phyloP scores from a whole-genome alignment of 2,329 filamentous ascomycete species.

The Nemania sp. region DNA sequence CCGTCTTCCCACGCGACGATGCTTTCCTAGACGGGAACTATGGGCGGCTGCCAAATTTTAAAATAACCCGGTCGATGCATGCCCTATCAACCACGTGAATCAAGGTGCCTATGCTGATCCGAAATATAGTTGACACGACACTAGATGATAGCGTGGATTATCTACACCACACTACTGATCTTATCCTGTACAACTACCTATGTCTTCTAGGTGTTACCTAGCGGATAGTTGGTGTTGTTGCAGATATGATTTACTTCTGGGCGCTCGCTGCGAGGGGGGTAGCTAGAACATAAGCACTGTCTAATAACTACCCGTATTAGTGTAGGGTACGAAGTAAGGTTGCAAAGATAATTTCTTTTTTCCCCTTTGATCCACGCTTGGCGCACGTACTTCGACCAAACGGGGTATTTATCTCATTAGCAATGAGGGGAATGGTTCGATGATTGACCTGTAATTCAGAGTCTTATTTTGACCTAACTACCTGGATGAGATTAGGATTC shows the following conservation, averaged over 20 bases:
- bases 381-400: conserved; percentile 9
- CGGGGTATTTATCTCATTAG: conserved; percentile 1
- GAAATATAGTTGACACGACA: too few species aligned
- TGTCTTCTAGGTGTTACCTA: too few species aligned
- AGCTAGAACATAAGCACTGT: too few species aligned
- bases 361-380: conserved; percentile 3
- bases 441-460: conserved; percentile 14
- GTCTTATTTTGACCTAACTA: neutral
- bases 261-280: too few species aligned
- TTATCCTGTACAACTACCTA: too few species aligned
- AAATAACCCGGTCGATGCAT: conserved; percentile 26
- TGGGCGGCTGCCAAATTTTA: conserved; percentile 28
- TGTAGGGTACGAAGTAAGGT: neutral
- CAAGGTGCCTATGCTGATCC: neutral
- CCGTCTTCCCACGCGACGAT: conserved; percentile 15
- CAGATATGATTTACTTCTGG: too few species aligned
- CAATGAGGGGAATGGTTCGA: conserved; percentile 13
- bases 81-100: conserved; percentile 25
- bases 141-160: too few species aligned
- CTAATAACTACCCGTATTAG: neutral
- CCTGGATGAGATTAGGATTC: neutral
- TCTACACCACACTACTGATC: too few species aligned
- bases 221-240: too few species aligned
- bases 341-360: conserved; percentile 22
- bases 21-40: conserved; percentile 11